phyloP scores from a whole-genome alignment of 345 rosid species.

The Gossypium ekmanianum region DNA sequence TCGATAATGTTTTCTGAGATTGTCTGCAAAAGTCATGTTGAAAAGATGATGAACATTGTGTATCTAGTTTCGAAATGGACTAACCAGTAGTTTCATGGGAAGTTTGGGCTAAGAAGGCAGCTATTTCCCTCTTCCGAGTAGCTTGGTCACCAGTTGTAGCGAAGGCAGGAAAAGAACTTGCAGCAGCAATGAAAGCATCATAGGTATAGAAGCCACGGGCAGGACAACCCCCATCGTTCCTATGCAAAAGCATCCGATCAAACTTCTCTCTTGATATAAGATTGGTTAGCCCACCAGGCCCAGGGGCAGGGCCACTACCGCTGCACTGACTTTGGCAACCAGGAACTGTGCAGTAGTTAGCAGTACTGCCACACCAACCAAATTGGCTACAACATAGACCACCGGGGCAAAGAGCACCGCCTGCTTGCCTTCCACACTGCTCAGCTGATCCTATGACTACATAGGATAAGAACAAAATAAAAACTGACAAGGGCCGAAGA shows the following conservation, averaged over 20 bases:
- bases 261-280: constrained; percentile 38
- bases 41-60: background rate
- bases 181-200: constrained; percentile 56
- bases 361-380: constrained; percentile 52
- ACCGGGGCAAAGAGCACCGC: constrained; percentile 46
- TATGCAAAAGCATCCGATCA: constrained; percentile 48
- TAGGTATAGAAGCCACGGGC: constrained; percentile 59
- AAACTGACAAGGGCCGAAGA: background rate
- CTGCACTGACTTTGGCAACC: constrained; percentile 67
- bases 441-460: constrained; percentile 25
- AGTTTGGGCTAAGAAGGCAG: constrained; percentile 47
- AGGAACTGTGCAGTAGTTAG: constrained; percentile 26
- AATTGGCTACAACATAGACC: constrained; percentile 42
- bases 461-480: constrained; percentile 7
- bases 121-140: constrained; percentile 46
- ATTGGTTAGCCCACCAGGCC: constrained; percentile 10
- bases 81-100: constrained; percentile 43
- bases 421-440: constrained; percentile 57
- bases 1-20: background rate
- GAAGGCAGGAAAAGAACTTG: constrained; percentile 43
- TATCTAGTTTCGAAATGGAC: background rate
- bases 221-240: constrained; percentile 48
- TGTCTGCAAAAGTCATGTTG: background rate
- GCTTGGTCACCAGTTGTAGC: constrained; percentile 37
- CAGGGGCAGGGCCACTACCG: background rate